Base-by-base conservation (phyloP, 352 stramenopile species). In the Globisporangium paroecandrum region DNA sequence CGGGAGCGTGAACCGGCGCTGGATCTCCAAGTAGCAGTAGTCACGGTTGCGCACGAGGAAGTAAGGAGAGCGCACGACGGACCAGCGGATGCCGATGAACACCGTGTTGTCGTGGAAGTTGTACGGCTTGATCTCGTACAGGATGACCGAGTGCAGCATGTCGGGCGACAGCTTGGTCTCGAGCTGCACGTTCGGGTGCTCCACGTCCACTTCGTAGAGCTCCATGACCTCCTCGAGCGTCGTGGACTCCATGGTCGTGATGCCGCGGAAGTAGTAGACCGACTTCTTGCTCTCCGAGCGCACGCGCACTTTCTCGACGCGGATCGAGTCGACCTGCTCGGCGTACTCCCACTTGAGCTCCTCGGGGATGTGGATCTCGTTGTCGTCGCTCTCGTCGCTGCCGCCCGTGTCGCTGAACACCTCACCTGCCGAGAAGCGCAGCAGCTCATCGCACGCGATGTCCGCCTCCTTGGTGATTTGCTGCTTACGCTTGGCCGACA, bases 41-140 rank as follows among this genome's bases (percentile, higher is more conserved):
- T 93, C 85, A 46, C 85, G 78, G 70, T 90, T 90, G 61, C 83
- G 80, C 55, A 91, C 80, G 65, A 93, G 74, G 25, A 90, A 69
- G 71, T 91, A 93, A 18, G 85, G 80, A 22, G 83, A 89, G 24
- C 81, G 80, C 38, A 93, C 65, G 5, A 82, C 83, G 32, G 82
- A 88, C 85, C 85, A 93, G 56, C 85, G 83, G 55, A 93, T 91
- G 49, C 85, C 83, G 57, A 93, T 86, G 66, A 93, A 91, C 3
- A 88, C 62, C 1, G 78, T 83, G 58, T 69, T 85, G 4, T 89
- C 78, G 12, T 79, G 64, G 0, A 70, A 53, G 25, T 70, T 73
- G 71, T 93, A 93, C 9, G 75, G 73, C 64, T 79, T 74, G 62
- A 93, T 86, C 72, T 91, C 80, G 72, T 93, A 93, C 2, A 93